Evolutionary conservation across 1,139 yeast genomes (phyloP).

Genomic region (Kodamaea alishanica): DNA sequence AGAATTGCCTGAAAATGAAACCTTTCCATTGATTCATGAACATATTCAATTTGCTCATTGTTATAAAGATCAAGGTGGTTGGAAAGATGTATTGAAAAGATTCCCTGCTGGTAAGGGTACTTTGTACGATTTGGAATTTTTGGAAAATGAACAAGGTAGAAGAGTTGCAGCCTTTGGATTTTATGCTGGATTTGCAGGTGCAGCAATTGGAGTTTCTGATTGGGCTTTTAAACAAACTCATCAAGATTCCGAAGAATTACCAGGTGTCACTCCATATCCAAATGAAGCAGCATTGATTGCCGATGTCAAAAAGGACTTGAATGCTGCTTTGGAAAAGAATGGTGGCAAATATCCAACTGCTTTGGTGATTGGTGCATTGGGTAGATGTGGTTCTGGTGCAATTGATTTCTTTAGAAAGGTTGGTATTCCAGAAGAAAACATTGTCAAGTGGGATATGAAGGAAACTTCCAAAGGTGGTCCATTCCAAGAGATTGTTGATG

Average conservation of each 20-base stretch:
- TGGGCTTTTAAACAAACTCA: slow-evolving; percentile 90
- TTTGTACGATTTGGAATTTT: slow-evolving; percentile 88
- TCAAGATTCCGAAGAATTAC: slow-evolving; percentile 58
- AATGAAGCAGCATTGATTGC: slow-evolving; percentile 70
- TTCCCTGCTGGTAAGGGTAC: slow-evolving; percentile 90
- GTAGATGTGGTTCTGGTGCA: slow-evolving; percentile 99
- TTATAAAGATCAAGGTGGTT: slow-evolving; percentile 94
- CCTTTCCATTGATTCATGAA: slow-evolving; percentile 89
- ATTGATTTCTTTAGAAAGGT: slow-evolving; percentile 73
- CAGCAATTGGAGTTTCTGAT: slow-evolving; percentile 89
- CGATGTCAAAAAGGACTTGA: slow-evolving; percentile 63
- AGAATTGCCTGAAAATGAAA: slow-evolving; percentile 87
- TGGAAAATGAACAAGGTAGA: slow-evolving; percentile 92
- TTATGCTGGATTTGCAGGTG: slow-evolving; percentile 99
- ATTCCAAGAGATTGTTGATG: slow-evolving; percentile 80
- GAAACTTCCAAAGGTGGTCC: slow-evolving; percentile 98
- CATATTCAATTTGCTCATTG: slow-evolving; percentile 99
- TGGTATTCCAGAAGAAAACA: slow-evolving; percentile 83
- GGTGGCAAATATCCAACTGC: slow-evolving; percentile 73
- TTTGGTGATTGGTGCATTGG: slow-evolving; percentile 92
- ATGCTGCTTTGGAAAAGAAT: slow-evolving; percentile 53
- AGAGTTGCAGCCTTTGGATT: slow-evolving; percentile 99
- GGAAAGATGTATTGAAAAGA: slow-evolving; percentile 86
- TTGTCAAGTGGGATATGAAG: slow-evolving; percentile 92
- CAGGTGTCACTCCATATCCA: slow-evolving; percentile 77